These are phyloP conservation scores for Amaranthus hypochondriacus DNA, from an alignment of 148 eudicot genomes.

Conservation along the genomic window DNA sequence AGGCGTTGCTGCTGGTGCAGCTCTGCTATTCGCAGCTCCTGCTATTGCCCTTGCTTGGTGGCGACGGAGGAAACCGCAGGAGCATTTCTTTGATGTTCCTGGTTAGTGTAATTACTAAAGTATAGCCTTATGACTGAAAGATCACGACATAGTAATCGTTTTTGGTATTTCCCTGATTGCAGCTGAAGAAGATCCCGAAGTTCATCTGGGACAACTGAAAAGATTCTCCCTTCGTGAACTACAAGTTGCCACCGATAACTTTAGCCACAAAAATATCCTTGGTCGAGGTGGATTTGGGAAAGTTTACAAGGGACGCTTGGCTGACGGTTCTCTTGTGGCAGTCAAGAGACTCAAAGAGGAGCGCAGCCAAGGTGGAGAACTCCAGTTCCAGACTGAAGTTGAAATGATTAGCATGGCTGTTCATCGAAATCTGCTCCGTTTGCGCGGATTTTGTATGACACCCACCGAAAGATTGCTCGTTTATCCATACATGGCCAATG, in stretches of 20 bases:
- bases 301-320: constrained; percentile 78
- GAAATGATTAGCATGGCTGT: constrained; percentile 92
- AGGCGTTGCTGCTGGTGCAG: constrained; percentile 81
- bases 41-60: constrained; percentile 63
- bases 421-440: constrained; percentile 70
- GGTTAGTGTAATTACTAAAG: constrained; percentile 41
- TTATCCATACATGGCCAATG: constrained; percentile 74
- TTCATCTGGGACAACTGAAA: constrained; percentile 79
- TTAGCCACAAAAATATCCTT: constrained; percentile 60
- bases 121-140: background rate
- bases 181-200: constrained; percentile 93
- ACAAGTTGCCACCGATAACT: constrained; percentile 73
- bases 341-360: constrained; percentile 83
- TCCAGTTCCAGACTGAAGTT: constrained; percentile 83
- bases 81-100: constrained; percentile 71
- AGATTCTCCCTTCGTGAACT: constrained; percentile 74
- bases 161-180: constrained; percentile 22
- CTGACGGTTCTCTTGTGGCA: constrained; percentile 75
- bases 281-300: constrained; percentile 91
- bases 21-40: constrained; percentile 68
- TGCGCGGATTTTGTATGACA: constrained; percentile 85
- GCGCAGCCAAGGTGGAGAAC: constrained; percentile 71
- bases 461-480: constrained; percentile 80
- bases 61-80: constrained; percentile 59
- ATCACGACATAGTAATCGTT: background rate